Base-by-base conservation (phyloP, 1,284 basidiomycete genomes). In the Prillingera fragicola region DNA sequence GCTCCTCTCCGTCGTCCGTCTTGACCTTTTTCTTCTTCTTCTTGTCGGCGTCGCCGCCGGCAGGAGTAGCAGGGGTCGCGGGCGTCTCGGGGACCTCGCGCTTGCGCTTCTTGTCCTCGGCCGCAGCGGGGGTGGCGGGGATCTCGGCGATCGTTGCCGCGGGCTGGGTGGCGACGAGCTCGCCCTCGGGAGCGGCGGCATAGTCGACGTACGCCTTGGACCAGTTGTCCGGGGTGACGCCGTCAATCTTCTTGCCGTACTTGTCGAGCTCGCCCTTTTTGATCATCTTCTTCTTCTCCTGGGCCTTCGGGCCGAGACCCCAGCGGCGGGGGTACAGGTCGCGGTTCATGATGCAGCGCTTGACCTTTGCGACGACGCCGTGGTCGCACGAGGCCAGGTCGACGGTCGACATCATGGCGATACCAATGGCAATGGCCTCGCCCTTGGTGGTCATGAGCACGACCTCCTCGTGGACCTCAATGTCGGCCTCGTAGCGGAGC, bases 401-500 rank as follows among this genome's bases (percentile, higher is more conserved):
- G 50, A 95, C 94, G 9, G 94, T 97, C 12, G 91, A 89, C 95
- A 99, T 98, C 68, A 92, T 88, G n/a, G 90, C 87, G 58, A 92
- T 83, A 51, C 87, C 95, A 36, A 99, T 81, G 21, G 95, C 95
- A 65, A 99, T 96, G 32, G 91, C 95, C 73, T 99, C 95, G 57
- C 92, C 95, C 78, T 99, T 99, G 36, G 95, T 99, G 43, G 95
- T 99, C 92, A 99, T 99, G 55, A 99, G 77, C 35, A 99, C 94
- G 37, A 99, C 86, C 73, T 99, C 95, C 72, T 99, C 95, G 69
- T 94, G 81, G 40, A 96, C 74, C 61, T 90, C 83, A 56, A 99
- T 99, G 68, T 94, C 92, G 34, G 84, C 82, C 73, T 98, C 92
- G 71, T 97, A 99, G 57, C 95, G 87, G 43, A 99, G 78, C 35